Conservation (phyloP, 2,329 filamentous ascomycete species). For the Cercospora sp. region DNA sequence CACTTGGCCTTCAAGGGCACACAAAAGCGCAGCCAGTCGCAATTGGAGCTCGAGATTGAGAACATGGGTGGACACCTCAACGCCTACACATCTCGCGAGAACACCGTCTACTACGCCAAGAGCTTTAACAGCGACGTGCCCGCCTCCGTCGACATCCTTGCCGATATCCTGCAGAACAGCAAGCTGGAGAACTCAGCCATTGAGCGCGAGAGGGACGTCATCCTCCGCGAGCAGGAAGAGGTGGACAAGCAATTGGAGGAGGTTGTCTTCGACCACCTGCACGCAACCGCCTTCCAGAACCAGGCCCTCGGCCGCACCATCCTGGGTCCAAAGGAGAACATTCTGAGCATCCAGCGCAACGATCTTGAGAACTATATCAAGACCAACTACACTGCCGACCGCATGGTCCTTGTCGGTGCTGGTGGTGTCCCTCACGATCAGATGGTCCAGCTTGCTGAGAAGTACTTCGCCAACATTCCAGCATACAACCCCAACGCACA, state of each 20-base stretch:
- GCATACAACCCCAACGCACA: conserved; percentile 72
- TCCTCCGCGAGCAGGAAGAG: conserved; percentile 97
- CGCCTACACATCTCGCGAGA: conserved; percentile 99
- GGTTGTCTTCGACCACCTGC: conserved; percentile 98
- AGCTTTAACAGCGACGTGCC: conserved; percentile 97
- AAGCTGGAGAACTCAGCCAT: conserved; percentile 92
- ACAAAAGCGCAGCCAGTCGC: conserved; percentile 88
- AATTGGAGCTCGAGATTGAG: conserved; percentile 99
- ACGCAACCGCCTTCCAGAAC: conserved; percentile 95
- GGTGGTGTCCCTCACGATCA: conserved; percentile 92
- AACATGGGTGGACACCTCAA: conserved; percentile 99
- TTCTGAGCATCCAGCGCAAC: conserved; percentile 87
- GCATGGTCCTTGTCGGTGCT: conserved; percentile 96
- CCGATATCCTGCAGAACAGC: conserved; percentile 99
- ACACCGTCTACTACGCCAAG: conserved; percentile 99
- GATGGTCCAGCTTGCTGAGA: conserved; percentile 93
- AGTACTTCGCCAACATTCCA: conserved; percentile 85
- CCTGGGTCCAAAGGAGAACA: conserved; percentile 96
- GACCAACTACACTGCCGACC: conserved; percentile 98
- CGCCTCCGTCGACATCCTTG: conserved; percentile 94
- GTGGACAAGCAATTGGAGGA: conserved; percentile 99
- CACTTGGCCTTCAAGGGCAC: conserved; percentile 99
- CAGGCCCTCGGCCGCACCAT: conserved; percentile 97
- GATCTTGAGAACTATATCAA: conserved; percentile 97
- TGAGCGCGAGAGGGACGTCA: conserved; percentile 97